These are phyloP conservation scores for Fusarium coffeatum DNA, from an alignment of 2,329 filamentous ascomycete genomes.

Conservation along the genomic window DNA sequence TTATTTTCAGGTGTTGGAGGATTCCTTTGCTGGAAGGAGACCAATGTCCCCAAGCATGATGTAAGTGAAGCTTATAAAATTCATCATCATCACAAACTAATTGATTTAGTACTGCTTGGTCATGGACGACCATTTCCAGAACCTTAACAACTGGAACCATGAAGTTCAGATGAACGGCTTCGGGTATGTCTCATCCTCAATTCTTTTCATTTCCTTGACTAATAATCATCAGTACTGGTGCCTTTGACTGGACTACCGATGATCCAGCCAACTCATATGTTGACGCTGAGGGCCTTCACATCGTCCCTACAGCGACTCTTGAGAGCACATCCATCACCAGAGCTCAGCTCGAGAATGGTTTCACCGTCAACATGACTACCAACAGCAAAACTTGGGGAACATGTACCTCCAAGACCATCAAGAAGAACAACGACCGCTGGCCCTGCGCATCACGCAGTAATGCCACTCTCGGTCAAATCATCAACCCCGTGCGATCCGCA, in stretches of 20 bases:
- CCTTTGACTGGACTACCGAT: conserved; percentile 65
- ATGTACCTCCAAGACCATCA: conserved; percentile 52
- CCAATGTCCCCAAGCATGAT: conserved; percentile 34
- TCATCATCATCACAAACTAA: background rate
- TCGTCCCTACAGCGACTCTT: conserved; percentile 61
- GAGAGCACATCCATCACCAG: conserved; percentile 46
- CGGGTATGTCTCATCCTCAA: conserved; percentile 46
- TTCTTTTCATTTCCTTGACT: background rate
- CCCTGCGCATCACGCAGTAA: conserved; percentile 57
- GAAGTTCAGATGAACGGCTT: conserved; percentile 57
- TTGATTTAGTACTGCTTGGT: conserved; percentile 39
- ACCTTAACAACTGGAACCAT: conserved; percentile 58
- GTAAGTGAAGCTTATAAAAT: conserved; percentile 1
- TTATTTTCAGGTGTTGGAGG: conserved; percentile 24
- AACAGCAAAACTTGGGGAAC: conserved; percentile 45
- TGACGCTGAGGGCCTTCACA: conserved; percentile 60
- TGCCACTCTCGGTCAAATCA: conserved; percentile 56
- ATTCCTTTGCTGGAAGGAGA: conserved; percentile 40
- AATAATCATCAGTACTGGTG: conserved; percentile 45
- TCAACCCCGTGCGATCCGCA: conserved; percentile 62
- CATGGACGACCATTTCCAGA: conserved; percentile 42
- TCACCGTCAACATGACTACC: conserved; percentile 59
- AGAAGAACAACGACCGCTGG: conserved; percentile 30
- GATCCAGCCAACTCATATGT: conserved; percentile 60
- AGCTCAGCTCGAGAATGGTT: conserved; percentile 52